phyloP scores from a whole-genome alignment of 2,329 filamentous ascomycete species.

The Aspergillus oerlinghausenensis region DNA sequence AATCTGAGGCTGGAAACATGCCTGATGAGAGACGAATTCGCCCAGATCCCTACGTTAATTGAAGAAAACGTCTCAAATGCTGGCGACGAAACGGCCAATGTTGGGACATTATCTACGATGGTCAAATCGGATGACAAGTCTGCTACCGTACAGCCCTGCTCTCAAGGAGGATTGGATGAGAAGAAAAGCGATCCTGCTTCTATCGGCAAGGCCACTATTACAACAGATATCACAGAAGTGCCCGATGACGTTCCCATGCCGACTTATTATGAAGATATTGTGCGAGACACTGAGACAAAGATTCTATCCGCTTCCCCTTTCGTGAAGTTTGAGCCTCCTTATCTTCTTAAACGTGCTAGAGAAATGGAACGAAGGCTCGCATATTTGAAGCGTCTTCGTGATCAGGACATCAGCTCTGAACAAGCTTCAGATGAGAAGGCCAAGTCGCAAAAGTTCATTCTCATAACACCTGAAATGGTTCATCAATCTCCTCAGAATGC shows the following conservation, averaged over 20 bases:
- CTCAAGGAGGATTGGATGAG: conserved; percentile 15
- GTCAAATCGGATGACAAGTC: conserved; percentile 5
- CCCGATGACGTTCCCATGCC: conserved; percentile 79
- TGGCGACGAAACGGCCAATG: conserved; percentile 6
- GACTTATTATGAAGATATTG: conserved; percentile 92
- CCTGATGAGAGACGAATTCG: conserved; percentile 86
- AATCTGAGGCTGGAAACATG: conserved; percentile 95
- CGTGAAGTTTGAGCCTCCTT: conserved; percentile 90
- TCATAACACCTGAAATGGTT: conserved; percentile 95
- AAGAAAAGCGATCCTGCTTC: conserved; percentile 11
- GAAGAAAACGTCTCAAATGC: conserved; percentile 39
- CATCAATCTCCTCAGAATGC: conserved; percentile 75
- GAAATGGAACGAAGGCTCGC: conserved; percentile 82
- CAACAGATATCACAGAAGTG: conserved; percentile 45
- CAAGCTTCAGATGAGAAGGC: conserved; percentile 56
- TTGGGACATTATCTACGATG: not conserved
- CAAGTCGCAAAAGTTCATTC: conserved; percentile 70
- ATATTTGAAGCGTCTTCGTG: conserved; percentile 75
- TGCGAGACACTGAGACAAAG: conserved; percentile 87
- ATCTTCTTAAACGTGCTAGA: conserved; percentile 84
- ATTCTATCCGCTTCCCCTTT: conserved; percentile 93
- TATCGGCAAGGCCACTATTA: conserved; percentile 12
- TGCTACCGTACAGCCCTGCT: conserved; percentile 4
- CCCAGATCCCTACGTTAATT: conserved; percentile 67
- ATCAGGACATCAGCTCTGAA: conserved; percentile 53